Evolutionary conservation across 352 stramenopile genomes (phyloP), one percentile per base, ranked within the genome.

Genomic region (Pythium folliculosum): DNA sequence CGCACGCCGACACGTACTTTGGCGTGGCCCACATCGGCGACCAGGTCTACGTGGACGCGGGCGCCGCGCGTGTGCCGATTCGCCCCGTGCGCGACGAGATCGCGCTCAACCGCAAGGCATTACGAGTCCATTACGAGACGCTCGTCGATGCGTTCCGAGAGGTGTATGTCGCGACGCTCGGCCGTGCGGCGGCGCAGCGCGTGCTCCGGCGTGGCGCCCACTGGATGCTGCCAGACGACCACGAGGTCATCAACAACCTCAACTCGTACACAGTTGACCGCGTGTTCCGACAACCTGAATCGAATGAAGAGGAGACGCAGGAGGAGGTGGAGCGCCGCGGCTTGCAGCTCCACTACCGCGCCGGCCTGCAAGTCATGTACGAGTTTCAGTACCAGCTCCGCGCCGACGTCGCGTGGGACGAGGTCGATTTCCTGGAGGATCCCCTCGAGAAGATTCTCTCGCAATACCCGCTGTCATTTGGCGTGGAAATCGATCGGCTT

Each of bases 221-320:
- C 60, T 92, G 82, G 84, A 93, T 93, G 85, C 52, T 92, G 5
- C 81, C 84, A 0, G 85, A 93, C 56, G 85, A 93, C 69, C 85
- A 93, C 63, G 85, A 93, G 47, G 72, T 93, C 19, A 64, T 86
- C 60, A 93, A 92, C 72, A 93, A 93, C 60, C 75, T 89, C 62
- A 92, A 89, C 61, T 71, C 71, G 21, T 72, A 78, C 58, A 53
- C 70, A 10, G 71, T 84, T 17, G 63, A 81, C 17, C 73, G 72
- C 6, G 65, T 72, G 13, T 79, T 85, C 64, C 21, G 47, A 3
- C 19, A 57, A 17, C 49, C 38, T 12, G 5, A 10, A 5, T 21
- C 25, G 9, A 43, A 60, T 14, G 67, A 27, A 49, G 57, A 3
- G 25, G 8, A 12, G 7, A 51, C 37, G 4, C 3, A 66, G 21